A percentile compares a stretch with the other conserved stretches of the same genome.
These are phyloP conservation scores for Lepiota subincarnata DNA, from an alignment of 768 basidiomycete species.

Conservation along the genomic window DNA sequence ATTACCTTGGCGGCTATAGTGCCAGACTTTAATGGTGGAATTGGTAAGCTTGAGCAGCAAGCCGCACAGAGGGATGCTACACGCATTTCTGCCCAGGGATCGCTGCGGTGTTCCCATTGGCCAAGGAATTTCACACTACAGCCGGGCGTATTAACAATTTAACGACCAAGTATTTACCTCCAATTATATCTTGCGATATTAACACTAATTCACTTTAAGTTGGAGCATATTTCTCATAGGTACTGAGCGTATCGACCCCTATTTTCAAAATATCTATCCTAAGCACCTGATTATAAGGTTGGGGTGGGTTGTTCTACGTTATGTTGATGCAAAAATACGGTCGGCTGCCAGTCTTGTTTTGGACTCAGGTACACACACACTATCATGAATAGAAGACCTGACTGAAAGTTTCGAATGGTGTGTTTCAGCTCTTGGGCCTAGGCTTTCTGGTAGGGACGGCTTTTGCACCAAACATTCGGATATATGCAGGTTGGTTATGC, in stretches of 20 bases:
- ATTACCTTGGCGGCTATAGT: constrained; percentile 61
- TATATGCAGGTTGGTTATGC: constrained; percentile 42
- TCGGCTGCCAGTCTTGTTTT: constrained; percentile 64
- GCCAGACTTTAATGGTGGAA: constrained; percentile 65
- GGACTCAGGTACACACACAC: constrained; percentile 50
- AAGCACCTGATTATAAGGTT: constrained; percentile 34
- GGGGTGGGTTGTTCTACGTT: constrained; percentile 58
- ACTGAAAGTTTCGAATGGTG: neutral
- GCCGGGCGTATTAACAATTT: constrained; percentile 56
- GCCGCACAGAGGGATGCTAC: too few relatives aligned
- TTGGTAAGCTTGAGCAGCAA: constrained; percentile 38
- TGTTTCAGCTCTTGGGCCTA: constrained; percentile 44
- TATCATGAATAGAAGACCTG: too few relatives aligned
- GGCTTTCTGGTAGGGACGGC: constrained; percentile 44
- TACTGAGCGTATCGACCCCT: constrained; percentile 15
- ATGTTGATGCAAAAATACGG: constrained; percentile 62
- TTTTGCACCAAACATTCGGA: constrained; percentile 51
- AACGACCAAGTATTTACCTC: constrained; percentile 47
- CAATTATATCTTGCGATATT: neutral
- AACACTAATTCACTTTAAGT: constrained; percentile 24
- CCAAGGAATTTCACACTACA: constrained; percentile 50
- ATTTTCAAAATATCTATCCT: neutral
- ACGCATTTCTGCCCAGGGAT: constrained; percentile 36
- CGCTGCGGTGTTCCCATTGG: constrained; percentile 52
- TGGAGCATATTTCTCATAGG: constrained; percentile 66